These are phyloP conservation scores for Phoenix dactylifera DNA, from an alignment of 176 grass and related monocot species.

Conservation along the genomic window DNA sequence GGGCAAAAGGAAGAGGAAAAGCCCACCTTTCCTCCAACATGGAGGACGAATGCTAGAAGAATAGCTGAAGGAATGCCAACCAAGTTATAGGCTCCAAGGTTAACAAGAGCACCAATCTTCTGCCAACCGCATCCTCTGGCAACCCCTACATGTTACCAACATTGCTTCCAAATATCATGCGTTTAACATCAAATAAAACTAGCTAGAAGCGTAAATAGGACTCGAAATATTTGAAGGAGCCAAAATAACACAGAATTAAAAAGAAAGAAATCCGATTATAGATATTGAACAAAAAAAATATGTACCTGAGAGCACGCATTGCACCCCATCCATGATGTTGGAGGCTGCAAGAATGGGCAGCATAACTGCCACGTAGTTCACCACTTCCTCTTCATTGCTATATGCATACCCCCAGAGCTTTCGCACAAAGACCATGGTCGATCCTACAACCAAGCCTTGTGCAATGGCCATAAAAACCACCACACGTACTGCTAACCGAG, in stretches of 20 bases:
- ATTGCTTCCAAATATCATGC: too few species aligned
- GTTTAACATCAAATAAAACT: too few species aligned
- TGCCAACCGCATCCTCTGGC: slow-evolving; percentile 76
- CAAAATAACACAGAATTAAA: background rate
- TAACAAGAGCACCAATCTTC: slow-evolving; percentile 56
- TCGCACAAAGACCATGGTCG: slow-evolving; percentile 41
- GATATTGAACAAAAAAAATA: background rate
- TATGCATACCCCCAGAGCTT: slow-evolving; percentile 64
- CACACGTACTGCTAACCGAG: slow-evolving; percentile 42
- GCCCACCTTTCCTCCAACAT: slow-evolving; percentile 40
- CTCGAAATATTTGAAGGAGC: too few species aligned
- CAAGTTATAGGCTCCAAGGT: slow-evolving; percentile 59
- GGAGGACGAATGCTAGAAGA: slow-evolving; percentile 56
- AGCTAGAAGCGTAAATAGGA: too few species aligned
- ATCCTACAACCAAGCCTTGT: slow-evolving; percentile 26
- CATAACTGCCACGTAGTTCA: slow-evolving; percentile 54
- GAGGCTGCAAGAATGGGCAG: slow-evolving; percentile 62
- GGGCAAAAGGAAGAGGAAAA: too few species aligned
- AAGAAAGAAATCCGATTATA: background rate
- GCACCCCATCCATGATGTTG: slow-evolving; percentile 55
- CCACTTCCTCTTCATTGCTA: slow-evolving; percentile 72
- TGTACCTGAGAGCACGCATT: slow-evolving; percentile 75
- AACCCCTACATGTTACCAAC: slow-evolving; percentile 33
- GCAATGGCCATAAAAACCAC: slow-evolving; percentile 41
- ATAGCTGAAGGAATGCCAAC: slow-evolving; percentile 48